Percentiles rank a stretch among this genome's conserved stretches.
Evolutionary conservation across 495 filamentous ascomycete genomes (phyloP).

Genomic region (Cercophora newfieldiana): DNA sequence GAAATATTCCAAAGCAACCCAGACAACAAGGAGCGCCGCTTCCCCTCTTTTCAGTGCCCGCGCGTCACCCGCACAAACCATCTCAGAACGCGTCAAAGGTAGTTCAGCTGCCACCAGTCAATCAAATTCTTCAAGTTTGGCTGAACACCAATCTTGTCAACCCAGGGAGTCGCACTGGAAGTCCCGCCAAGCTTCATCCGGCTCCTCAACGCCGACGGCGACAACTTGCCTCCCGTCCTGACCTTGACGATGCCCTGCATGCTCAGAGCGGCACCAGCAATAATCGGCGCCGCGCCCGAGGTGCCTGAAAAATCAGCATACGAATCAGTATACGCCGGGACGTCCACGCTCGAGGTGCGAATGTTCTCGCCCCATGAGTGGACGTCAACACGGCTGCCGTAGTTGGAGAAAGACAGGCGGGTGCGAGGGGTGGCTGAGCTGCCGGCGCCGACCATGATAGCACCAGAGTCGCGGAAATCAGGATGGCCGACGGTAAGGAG

Average conservation of each 20-base stretch:
- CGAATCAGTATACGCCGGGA: conserved; percentile 6
- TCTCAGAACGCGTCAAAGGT: conserved; percentile 1
- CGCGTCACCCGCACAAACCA: too few relatives aligned
- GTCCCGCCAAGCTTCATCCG: conserved; percentile 15
- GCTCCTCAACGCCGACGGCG: conserved; percentile 9
- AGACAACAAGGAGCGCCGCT: too few relatives aligned
- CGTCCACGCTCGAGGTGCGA: conserved; percentile 17
- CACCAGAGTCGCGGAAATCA: conserved; percentile 27
- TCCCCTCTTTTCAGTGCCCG: too few relatives aligned
- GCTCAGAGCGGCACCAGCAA: conserved; percentile 19
- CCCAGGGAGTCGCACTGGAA: neutral
- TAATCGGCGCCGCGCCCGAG: conserved; percentile 21
- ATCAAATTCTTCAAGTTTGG: conserved; percentile 13
- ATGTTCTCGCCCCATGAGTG: conserved; percentile 22
- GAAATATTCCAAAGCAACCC: too few relatives aligned
- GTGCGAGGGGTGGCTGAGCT: conserved; percentile 13
- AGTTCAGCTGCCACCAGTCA: conserved; percentile 13
- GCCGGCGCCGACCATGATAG: conserved; percentile 21
- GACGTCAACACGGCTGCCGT: conserved; percentile 24
- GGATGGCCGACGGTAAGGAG: conserved; percentile 19
- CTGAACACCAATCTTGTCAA: conserved; percentile 11
- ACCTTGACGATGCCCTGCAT: conserved; percentile 22
- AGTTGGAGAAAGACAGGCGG: conserved; percentile 16
- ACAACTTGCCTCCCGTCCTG: conserved; percentile 8
- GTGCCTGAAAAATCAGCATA: conserved; percentile 23